phyloP scores from a whole-genome alignment of 257 asterid genomes.

The Anisodus acutangulus region DNA sequence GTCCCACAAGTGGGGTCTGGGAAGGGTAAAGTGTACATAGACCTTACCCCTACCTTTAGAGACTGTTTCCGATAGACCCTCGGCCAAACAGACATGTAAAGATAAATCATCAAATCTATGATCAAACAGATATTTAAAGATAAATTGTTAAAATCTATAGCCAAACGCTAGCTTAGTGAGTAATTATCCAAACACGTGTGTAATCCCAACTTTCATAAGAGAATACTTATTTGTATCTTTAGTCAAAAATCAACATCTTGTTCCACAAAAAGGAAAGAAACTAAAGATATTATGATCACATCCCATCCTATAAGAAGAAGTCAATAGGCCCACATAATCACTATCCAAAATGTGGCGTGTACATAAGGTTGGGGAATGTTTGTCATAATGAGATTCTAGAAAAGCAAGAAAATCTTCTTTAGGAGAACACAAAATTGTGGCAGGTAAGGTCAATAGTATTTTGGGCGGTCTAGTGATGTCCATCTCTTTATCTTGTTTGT shows the following conservation, averaged over 20 bases:
- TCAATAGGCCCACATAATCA: neutral
- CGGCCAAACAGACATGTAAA: too few species aligned
- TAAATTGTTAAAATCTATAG: too few species aligned
- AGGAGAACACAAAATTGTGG: neutral
- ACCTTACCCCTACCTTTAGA: too few species aligned
- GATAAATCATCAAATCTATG: too few species aligned
- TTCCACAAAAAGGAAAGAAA: neutral
- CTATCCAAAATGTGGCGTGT: neutral
- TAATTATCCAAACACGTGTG: too few species aligned
- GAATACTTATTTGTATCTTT: neutral
- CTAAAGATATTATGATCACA: neutral
- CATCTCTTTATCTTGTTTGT: neutral
- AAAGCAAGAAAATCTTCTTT: neutral
- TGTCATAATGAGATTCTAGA: neutral
- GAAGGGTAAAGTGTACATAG: too few species aligned
- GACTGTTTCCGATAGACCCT: too few species aligned
- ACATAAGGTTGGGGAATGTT: neutral
- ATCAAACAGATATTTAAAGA: too few species aligned
- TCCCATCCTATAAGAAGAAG: neutral
- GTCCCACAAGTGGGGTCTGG: too few species aligned
- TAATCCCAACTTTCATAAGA: too few species aligned
- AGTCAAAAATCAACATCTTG: neutral
- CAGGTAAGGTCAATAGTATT: neutral
- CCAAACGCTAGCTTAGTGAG: too few species aligned
- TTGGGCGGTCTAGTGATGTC: constrained; percentile 29